Evolutionary conservation across 2,329 filamentous ascomycete species (phyloP), one percentile per base, ranked within the genome.

Genomic region (Pyrenochaeta sp.): DNA sequence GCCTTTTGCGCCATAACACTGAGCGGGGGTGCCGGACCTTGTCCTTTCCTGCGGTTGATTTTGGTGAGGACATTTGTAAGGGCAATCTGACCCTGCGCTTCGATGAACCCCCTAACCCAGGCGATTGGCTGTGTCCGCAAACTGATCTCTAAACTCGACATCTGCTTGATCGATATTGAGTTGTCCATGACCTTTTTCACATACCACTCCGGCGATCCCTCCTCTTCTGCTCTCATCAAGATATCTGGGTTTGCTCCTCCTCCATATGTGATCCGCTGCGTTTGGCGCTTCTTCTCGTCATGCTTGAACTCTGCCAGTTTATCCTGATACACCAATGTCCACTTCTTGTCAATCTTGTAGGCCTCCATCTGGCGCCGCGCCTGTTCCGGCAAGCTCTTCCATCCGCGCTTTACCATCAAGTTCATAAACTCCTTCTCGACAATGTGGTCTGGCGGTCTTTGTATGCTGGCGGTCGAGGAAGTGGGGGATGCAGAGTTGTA

Each of bases 131-230:
- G 95, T 33, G 95, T 98, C 69, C 95, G 84, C 67, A 99, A 78
- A 75, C 94, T 97, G 79, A 99, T 96, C 72, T 95, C 92, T 72
- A 99, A 80, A 79, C 92, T 97, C 60, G 91, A 91, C 59, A 99
- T 83, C 57, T 96, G 91, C 80, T 98, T 97, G 61, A 89, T 85
- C 48, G 93, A 92, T 63, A 98, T 91, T 58, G 87, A 91, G 76
- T 97, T 96, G 75, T 98, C 94, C 90, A 98, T 92, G 55, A 98
- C 91, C 74, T 91, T 94, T 73, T 92, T 90, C 47, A 99, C 94
- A 75, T 97, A 99, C 94, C 94, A 99, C 78, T 98, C 94, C 2
- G 95, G 95, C 44, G 91, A 96, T 39, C 93, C 94, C 76, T 98
- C 95, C 74, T 98, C 94, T 72, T 97, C 93, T 7, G 91, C 91